These are phyloP conservation scores for Nicotiana obtusifolia DNA, from an alignment of 257 asterid genomes.

Conservation along the genomic window DNA sequence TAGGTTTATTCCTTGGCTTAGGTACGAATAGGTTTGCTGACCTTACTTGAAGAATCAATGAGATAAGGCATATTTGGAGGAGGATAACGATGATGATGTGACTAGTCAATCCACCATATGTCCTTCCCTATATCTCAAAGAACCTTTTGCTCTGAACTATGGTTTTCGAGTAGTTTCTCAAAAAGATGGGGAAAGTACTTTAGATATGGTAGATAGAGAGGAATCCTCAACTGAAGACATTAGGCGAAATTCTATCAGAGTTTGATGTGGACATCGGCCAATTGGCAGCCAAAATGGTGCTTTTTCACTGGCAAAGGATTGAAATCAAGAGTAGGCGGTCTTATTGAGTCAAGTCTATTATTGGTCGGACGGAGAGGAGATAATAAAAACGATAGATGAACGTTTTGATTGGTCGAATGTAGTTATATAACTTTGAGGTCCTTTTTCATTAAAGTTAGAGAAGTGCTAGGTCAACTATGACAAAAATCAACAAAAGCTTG, in stretches of 20 bases:
- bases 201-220: not conserved
- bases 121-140: conserved; percentile 4
- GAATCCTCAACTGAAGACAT: too few species aligned
- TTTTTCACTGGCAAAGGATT: conserved; percentile 13
- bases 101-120: conserved; percentile 6
- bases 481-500: not conserved
- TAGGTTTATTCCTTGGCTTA: conserved; percentile 12
- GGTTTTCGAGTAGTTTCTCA: conserved; percentile 1
- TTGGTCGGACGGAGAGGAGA: conserved; percentile 3
- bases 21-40: not conserved
- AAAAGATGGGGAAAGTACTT: not conserved
- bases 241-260: not conserved
- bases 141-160: conserved; percentile 12
- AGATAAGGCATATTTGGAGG: conserved; percentile 10
- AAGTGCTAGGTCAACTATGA: conserved; percentile 7
- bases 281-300: conserved; percentile 6
- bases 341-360: not conserved
- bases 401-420: not conserved
- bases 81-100: conserved; percentile 16
- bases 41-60: not conserved
- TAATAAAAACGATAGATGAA: not conserved
- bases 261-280: not conserved
- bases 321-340: not conserved
- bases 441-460: not conserved
- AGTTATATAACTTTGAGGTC: not conserved